A percentile compares a stretch with the other conserved stretches of the same genome.
Evolutionary conservation across 495 filamentous ascomycete genomes (phyloP).

Genomic region (Xylaria curta): DNA sequence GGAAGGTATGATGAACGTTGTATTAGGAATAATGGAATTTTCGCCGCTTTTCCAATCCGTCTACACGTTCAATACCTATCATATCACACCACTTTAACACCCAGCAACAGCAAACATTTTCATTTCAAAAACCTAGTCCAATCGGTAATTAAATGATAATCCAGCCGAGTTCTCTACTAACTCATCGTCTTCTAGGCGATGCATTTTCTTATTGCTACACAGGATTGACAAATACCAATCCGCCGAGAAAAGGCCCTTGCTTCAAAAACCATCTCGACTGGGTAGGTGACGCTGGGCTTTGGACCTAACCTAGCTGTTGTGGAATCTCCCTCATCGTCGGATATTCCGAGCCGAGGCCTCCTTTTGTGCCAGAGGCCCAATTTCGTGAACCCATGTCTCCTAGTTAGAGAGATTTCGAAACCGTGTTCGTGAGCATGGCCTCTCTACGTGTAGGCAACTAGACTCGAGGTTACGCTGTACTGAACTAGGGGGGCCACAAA

Average conservation of each 20-base stretch:
- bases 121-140: background rate
- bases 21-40: background rate
- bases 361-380: background rate
- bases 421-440: background rate
- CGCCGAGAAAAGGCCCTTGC: background rate
- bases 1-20: background rate
- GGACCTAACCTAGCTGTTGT: background rate
- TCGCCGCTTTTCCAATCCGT: background rate
- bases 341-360: background rate
- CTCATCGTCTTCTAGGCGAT: background rate
- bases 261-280: slow-evolving; percentile 2
- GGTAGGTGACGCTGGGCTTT: slow-evolving; percentile 14
- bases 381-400: background rate
- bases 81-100: background rate
- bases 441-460: background rate
- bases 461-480: background rate
- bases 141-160: background rate
- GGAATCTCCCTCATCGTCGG: background rate
- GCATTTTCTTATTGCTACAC: background rate
- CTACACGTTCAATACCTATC: background rate
- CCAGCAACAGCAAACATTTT: no score
- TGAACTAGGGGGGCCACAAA: background rate
- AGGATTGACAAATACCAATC: background rate
- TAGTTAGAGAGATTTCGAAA: background rate
- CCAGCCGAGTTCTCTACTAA: background rate